Percentiles rank a stretch among this genome's conserved stretches.
Evolutionary conservation across 345 rosid species (phyloP).

Genomic region (Populus alba): DNA sequence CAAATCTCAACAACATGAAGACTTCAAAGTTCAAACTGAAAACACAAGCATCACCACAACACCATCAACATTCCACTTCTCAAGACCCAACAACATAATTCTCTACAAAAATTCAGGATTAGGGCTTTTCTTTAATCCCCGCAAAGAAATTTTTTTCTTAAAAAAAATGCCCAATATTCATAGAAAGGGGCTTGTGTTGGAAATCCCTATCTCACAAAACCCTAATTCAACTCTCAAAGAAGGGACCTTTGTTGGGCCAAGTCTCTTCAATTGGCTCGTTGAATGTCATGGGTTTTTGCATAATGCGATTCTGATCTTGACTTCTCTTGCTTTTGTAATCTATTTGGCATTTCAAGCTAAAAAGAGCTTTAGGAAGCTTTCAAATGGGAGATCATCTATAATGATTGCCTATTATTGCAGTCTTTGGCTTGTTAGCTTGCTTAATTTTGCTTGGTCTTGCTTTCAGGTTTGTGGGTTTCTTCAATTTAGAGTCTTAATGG

Average conservation of each 20-base stretch:
- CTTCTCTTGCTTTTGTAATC: conserved; percentile 59
- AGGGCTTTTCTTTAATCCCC: background rate
- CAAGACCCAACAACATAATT: background rate
- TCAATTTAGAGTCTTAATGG: background rate
- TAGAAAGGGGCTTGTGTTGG: background rate
- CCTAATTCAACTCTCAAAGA: conserved; percentile 32
- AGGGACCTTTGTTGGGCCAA: conserved; percentile 17
- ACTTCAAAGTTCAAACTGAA: no score
- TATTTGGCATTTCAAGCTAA: conserved; percentile 72
- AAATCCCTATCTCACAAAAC: conserved; percentile 17
- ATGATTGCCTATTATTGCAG: conserved; percentile 78
- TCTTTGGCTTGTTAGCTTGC: conserved; percentile 89
- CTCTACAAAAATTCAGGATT: background rate
- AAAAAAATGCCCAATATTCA: background rate
- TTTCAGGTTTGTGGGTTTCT: conserved; percentile 54
- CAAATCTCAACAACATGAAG: no score
- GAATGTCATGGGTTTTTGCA: conserved; percentile 82
- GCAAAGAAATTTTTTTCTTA: background rate
- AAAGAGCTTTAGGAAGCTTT: conserved; percentile 62
- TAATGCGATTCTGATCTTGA: conserved; percentile 49
- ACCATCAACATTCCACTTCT: background rate
- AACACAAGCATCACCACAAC: background rate
- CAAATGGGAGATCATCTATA: conserved; percentile 71
- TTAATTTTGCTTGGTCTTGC: conserved; percentile 81
- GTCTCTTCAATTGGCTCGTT: conserved; percentile 55